phyloP scores from a whole-genome alignment of 306 rosid genomes.

The Medicago arabica region DNA sequence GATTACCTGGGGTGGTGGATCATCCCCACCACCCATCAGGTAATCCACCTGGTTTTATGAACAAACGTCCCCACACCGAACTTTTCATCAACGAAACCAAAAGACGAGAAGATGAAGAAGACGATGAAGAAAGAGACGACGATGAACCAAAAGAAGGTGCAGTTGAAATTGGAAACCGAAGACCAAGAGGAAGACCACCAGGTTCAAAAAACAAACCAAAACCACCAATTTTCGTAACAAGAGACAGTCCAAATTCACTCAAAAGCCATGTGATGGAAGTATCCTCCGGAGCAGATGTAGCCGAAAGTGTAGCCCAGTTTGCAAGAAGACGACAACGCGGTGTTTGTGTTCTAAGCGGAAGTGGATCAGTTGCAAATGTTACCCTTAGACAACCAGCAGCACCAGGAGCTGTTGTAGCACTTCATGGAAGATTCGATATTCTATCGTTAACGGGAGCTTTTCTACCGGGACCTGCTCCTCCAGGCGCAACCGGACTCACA shows the following conservation, averaged over 20 bases:
- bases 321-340: slow-evolving; percentile 86
- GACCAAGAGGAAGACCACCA: slow-evolving; percentile 89
- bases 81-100: slow-evolving; percentile 63
- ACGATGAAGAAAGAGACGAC: slow-evolving; percentile 60
- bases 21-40: slow-evolving; percentile 46
- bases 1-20: slow-evolving; percentile 70
- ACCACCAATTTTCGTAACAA: slow-evolving; percentile 83
- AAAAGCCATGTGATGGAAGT: slow-evolving; percentile 91
- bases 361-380: slow-evolving; percentile 88
- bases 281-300: slow-evolving; percentile 79
- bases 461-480: slow-evolving; percentile 86
- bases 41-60: slow-evolving; percentile 51
- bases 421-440: slow-evolving; percentile 91
- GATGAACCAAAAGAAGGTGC: slow-evolving; percentile 83
- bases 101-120: slow-evolving; percentile 44
- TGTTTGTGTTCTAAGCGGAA: slow-evolving; percentile 87
- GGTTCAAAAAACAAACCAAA: slow-evolving; percentile 94
- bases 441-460: slow-evolving; percentile 80
- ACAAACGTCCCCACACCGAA: slow-evolving; percentile 50
- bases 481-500: slow-evolving; percentile 79
- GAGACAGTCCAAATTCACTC: slow-evolving; percentile 86
- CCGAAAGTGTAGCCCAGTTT: slow-evolving; percentile 74
- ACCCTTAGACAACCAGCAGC: slow-evolving; percentile 84
- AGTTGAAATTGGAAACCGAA: slow-evolving; percentile 68
- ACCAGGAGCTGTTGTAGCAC: slow-evolving; percentile 76